These are phyloP conservation scores for Backusella macrospora DNA, from an alignment of 192 early-diverging fungal species.

Conservation along the genomic window DNA sequence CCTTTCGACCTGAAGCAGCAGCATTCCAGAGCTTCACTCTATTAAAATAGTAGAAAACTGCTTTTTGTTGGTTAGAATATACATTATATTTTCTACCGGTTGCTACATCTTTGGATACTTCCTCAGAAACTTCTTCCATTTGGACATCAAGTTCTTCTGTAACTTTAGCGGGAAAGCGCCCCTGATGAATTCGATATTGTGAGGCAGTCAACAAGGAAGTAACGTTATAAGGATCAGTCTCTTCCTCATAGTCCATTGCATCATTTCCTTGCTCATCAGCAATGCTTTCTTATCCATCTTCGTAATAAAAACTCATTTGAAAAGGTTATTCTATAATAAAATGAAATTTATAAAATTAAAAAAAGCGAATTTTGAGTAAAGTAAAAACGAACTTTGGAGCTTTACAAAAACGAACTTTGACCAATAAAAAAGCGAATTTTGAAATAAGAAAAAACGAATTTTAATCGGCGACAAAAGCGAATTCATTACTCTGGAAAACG, in stretches of 20 bases:
- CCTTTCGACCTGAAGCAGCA: not conserved
- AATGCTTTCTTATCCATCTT: not conserved
- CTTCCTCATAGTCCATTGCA: not conserved
- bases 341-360: not conserved
- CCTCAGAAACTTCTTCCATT: slow-evolving; percentile 5
- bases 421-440: too few relatives aligned
- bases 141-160: not conserved
- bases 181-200: not conserved
- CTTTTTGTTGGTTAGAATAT: not conserved
- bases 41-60: slow-evolving; percentile 15
- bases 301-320: slow-evolving; percentile 16
- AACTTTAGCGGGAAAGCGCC: not conserved
- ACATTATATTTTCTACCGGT: slow-evolving; percentile 1
- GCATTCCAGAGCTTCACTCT: slow-evolving; percentile 21
- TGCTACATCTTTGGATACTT: not conserved
- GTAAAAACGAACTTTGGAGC: slow-evolving; percentile 4
- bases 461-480: too few relatives aligned
- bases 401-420: slow-evolving; percentile 6
- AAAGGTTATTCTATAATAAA: not conserved
- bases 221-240: slow-evolving; percentile 13
- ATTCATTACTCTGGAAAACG: too few relatives aligned
- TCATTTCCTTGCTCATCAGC: slow-evolving; percentile 12
- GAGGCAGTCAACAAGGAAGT: not conserved
- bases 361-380: not conserved
- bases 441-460: too few relatives aligned